Base-by-base conservation (phyloP, 306 rosid genomes). In the Vigna mungo region DNA sequence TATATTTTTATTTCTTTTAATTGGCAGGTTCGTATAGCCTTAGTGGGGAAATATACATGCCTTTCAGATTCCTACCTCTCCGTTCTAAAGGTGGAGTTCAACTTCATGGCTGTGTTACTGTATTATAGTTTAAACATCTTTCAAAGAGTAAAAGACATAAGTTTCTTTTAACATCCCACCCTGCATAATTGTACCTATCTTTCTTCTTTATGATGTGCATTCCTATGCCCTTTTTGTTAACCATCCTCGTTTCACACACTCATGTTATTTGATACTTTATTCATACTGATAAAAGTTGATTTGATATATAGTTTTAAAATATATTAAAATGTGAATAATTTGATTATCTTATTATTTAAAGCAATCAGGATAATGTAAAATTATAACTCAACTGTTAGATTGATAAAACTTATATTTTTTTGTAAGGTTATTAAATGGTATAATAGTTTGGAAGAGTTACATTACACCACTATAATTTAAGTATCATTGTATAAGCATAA, bases 41-140 rank as follows among this genome's bases (percentile, higher is more conserved):
- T 96, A 75, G 98, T 96, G 54, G 99, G 99, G 68, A 96, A 96
- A 84, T 96, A 96, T 78, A 92, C 99, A 2, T 89, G 84, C 66
- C 94, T 96, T 64, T 84, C 96, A 20, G 99, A 96, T 89, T 81
- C 97, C 48, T 92, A 96, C 85, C 98, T 96, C 69, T 96, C 99
- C 49, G 81, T 96, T n/a, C 72, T 73, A 44, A 96, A 92, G 97
- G 99, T 96, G 44, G 63, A 67, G 78, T 47, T 23, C 71, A 47
- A 68, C 39, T 55, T 62, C 18, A 63, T 72, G 39, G 34, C 60
- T 62, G 59, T 60, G 55, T 43, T 15, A 37, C 8, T 65, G 21
- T 9, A 44, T 44, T 8, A 21, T 49, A 27, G 15, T 27, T 72
- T 78, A 65, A 9, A 27, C 36, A 25, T 16, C 51, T 74, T 18